These are phyloP conservation scores for Fragosphaeria purpurea DNA, from an alignment of 2,329 filamentous ascomycete genomes.

Conservation along the genomic window DNA sequence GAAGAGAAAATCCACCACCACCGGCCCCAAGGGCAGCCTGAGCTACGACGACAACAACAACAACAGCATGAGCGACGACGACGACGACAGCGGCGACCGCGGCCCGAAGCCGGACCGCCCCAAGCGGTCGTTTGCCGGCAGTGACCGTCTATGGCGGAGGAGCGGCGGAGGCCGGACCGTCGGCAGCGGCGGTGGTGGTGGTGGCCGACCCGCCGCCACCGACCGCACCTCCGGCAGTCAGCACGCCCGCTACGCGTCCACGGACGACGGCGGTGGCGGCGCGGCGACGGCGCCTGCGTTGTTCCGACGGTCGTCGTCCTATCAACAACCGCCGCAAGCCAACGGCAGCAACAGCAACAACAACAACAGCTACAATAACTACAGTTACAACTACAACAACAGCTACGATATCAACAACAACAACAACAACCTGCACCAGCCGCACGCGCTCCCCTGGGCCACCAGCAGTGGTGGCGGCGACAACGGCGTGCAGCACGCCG, in stretches of 20 bases:
- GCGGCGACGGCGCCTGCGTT: not conserved
- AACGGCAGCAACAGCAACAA: too few relatives aligned
- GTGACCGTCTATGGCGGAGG: too few relatives aligned
- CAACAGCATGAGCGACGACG: not conserved
- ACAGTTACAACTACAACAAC: too few relatives aligned
- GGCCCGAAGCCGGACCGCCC: not conserved
- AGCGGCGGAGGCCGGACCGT: not conserved
- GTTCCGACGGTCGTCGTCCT: not conserved
- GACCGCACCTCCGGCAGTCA: slow-evolving; percentile 1
- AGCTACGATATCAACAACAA: not conserved
- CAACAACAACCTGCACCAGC: too few relatives aligned
- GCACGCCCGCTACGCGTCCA: not conserved
- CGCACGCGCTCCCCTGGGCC: too few relatives aligned
- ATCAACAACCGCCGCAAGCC: too few relatives aligned
- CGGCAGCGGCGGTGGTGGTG: not conserved
- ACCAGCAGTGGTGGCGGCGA: not conserved
- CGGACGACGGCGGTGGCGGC: not conserved
- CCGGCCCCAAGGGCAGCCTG: too few relatives aligned
- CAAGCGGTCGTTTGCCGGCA: too few relatives aligned
- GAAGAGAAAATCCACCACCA: too few relatives aligned
- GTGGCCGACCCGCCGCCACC: not conserved
- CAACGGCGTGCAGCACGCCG: not conserved
- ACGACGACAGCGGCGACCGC: not conserved
- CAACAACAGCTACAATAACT: too few relatives aligned
- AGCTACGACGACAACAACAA: not conserved